These are phyloP conservation scores for Amanita rubescens DNA, from an alignment of 768 basidiomycete genomes.

Conservation along the genomic window DNA sequence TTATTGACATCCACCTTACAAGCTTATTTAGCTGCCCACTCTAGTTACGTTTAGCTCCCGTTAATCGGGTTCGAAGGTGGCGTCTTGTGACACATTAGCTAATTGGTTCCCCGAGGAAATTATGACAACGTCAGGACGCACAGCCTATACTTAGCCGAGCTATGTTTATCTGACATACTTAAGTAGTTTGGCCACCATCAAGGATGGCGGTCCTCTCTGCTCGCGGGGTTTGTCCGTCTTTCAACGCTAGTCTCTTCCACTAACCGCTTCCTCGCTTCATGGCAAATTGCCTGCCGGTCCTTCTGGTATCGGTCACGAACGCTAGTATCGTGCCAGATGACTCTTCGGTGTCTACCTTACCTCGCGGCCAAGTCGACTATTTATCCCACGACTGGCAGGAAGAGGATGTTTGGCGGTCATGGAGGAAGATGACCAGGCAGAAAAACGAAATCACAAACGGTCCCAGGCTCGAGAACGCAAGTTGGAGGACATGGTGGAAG, in stretches of 20 bases:
- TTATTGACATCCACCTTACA: too few relatives aligned
- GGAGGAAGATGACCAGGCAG: conserved; percentile 96
- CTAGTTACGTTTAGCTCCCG: too few relatives aligned
- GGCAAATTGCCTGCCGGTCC: conserved; percentile 65
- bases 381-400: conserved; percentile 96
- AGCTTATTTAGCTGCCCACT: too few relatives aligned
- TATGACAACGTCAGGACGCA: too few relatives aligned
- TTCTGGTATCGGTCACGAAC: conserved; percentile 58
- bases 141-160: too few relatives aligned
- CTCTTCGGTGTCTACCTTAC: conserved; percentile 72
- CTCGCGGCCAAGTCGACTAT: conserved; percentile 95
- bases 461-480: conserved; percentile 90
- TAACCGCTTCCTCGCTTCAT: conserved; percentile 23
- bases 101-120: too few relatives aligned
- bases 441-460: conserved; percentile 99
- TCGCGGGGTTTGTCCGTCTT: conserved; percentile 7
- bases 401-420: conserved; percentile 97
- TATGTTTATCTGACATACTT: too few relatives aligned
- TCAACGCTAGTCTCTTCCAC: background rate
- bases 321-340: conserved; percentile 53
- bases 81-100: too few relatives aligned
- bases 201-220: too few relatives aligned
- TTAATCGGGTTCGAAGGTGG: too few relatives aligned
- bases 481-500: conserved; percentile 99
- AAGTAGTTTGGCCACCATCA: too few relatives aligned